Conservation (phyloP, 2,329 filamentous ascomycete species). For the Scleromitrula shiraiana region DNA sequence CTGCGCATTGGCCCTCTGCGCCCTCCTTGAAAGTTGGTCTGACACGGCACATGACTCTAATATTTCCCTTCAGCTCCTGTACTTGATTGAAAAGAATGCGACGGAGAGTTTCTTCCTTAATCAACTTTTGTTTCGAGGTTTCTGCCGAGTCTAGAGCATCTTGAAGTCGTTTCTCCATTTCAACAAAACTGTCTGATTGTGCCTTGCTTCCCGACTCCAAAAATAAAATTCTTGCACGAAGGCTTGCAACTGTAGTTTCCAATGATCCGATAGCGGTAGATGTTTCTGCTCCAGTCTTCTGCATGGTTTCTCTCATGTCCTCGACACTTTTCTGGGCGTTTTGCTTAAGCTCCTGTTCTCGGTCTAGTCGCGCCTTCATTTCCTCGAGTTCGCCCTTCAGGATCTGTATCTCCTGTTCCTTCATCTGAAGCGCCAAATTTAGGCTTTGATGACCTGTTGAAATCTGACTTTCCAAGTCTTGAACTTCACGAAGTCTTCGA, state of each 20-base stretch:
- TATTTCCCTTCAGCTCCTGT: constrained; percentile 95
- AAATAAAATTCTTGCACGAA: constrained; percentile 78
- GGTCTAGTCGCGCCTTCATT: constrained; percentile 44
- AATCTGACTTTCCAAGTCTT: constrained; percentile 50
- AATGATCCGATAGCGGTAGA: constrained; percentile 56
- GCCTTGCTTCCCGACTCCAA: constrained; percentile 85
- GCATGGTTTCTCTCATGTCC: constrained; percentile 32
- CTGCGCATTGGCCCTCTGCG: constrained; percentile 57
- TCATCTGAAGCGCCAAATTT: constrained; percentile 28
- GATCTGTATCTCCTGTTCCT: constrained; percentile 47
- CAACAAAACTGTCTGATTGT: constrained; percentile 77
- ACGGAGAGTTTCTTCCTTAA: constrained; percentile 83
- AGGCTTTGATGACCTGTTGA: constrained; percentile 37
- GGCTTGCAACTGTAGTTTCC: constrained; percentile 66
- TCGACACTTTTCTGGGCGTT: constrained; percentile 40
- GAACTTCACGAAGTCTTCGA: constrained; percentile 52
- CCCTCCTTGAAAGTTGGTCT: constrained; percentile 57
- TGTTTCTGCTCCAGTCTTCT: constrained; percentile 47
- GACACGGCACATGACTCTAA: constrained; percentile 94
- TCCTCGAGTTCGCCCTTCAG: constrained; percentile 39
- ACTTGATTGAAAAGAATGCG: constrained; percentile 95
- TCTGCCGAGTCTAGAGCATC: constrained; percentile 66
- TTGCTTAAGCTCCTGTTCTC: constrained; percentile 47
- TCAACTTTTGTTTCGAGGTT: constrained; percentile 69
- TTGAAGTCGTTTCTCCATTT: constrained; percentile 71